A percentile compares a stretch with the other conserved stretches of the same genome.
Conservation (phyloP, 83 land plant species). For the Diphasiastrum complanatum region DNA sequence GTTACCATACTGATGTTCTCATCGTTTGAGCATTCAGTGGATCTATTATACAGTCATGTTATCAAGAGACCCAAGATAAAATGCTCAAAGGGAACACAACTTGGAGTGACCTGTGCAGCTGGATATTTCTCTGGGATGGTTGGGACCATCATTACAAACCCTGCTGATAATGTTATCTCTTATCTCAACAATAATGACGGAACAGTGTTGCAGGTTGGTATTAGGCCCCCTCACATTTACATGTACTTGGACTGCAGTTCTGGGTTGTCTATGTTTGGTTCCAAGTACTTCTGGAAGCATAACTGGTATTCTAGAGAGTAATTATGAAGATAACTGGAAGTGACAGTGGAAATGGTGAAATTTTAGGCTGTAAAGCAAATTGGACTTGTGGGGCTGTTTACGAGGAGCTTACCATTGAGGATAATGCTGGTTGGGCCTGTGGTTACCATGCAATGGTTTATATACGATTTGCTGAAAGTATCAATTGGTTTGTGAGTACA, state of each 20-base stretch:
- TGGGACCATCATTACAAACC: constrained; percentile 75
- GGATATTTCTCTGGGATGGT: constrained; percentile 77
- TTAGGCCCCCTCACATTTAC: too few relatives aligned
- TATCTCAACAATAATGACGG: constrained; percentile 69
- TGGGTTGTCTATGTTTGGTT: constrained; percentile 1
- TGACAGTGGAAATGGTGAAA: too few relatives aligned
- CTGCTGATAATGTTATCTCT: constrained; percentile 78
- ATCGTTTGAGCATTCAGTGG: constrained; percentile 90
- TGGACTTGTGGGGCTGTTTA: constrained; percentile 63
- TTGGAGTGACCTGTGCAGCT: constrained; percentile 76
- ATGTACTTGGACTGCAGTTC: too few relatives aligned
- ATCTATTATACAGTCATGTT: constrained; percentile 49
- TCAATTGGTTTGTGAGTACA: constrained; percentile 89
- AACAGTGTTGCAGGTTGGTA: constrained; percentile 53
- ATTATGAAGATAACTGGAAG: too few relatives aligned
- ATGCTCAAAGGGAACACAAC: constrained; percentile 62
- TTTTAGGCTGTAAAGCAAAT: constrained; percentile 84
- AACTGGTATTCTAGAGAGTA: too few relatives aligned
- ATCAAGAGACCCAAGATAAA: constrained; percentile 50
- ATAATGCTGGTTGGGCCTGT: constrained; percentile 77
- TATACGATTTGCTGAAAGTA: constrained; percentile 76
- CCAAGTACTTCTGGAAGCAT: too few relatives aligned
- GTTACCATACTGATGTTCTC: constrained; percentile 91
- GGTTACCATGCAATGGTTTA: constrained; percentile 85
- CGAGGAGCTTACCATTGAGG: constrained; percentile 86